Evolutionary conservation across 2,329 filamentous ascomycete species (phyloP).

Genomic region (Pseudogymnoascus sp.): DNA sequence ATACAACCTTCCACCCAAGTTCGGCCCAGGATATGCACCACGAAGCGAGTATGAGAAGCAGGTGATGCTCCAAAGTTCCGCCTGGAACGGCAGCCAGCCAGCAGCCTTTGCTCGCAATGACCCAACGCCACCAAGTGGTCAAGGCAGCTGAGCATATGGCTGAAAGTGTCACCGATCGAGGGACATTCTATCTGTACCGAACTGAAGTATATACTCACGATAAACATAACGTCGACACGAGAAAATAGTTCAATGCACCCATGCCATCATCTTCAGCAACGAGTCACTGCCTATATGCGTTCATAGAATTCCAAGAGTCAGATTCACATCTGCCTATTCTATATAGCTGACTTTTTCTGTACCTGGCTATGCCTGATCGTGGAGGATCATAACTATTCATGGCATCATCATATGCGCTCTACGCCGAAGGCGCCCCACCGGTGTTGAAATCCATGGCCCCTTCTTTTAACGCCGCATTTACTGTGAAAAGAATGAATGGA

Average conservation of each 20-base stretch:
- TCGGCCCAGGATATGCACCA: constrained; percentile 15
- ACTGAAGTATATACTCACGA: neutral
- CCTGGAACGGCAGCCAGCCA: constrained; percentile 21
- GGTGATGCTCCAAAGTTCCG: constrained; percentile 26
- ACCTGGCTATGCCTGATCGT: constrained; percentile 26
- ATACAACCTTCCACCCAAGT: neutral
- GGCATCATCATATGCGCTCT: constrained; percentile 9
- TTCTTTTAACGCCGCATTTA: constrained; percentile 21
- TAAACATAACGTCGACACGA: neutral
- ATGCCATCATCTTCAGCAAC: neutral
- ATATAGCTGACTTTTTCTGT: constrained; percentile 8
- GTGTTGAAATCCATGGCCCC: constrained; percentile 49
- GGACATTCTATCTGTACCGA: constrained; percentile 1
- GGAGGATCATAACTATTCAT: constrained; percentile 26
- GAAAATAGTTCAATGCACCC: neutral
- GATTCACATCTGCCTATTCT: neutral
- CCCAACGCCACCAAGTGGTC: constrained; percentile 40
- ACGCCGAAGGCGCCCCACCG: constrained; percentile 26
- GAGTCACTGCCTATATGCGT: neutral
- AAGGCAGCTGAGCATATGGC: constrained; percentile 34
- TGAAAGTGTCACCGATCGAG: neutral
- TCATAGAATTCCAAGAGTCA: neutral
- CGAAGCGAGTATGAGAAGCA: constrained; percentile 21
- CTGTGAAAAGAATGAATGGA: constrained; percentile 30
- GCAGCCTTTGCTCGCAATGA: constrained; percentile 27